Conservation (phyloP, 805 yeast genomes). For the Saccharomycopsis javanensis region DNA sequence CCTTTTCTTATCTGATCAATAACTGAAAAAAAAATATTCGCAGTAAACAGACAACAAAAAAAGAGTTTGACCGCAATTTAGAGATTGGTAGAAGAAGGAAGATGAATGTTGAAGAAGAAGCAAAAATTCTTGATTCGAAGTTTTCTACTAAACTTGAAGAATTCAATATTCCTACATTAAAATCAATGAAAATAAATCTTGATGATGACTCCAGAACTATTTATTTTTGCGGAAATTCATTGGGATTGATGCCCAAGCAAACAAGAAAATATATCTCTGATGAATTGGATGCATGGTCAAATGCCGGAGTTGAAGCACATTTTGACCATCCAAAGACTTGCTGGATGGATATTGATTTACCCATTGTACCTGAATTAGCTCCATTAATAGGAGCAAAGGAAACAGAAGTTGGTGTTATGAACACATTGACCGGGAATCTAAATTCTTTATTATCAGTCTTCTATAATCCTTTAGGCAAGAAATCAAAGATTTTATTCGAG, state of each 20-base stretch:
- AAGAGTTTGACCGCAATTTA: too few relatives aligned
- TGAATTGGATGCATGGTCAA: slow-evolving; percentile 78
- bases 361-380: slow-evolving; percentile 58
- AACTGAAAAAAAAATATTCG: too few relatives aligned
- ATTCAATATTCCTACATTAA: slow-evolving; percentile 56
- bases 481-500: slow-evolving; percentile 71
- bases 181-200: slow-evolving; percentile 41
- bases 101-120: slow-evolving; percentile 2
- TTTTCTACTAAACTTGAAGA: slow-evolving; percentile 33
- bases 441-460: slow-evolving; percentile 67
- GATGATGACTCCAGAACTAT: slow-evolving; percentile 26
- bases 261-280: slow-evolving; percentile 46
- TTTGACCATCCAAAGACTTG: slow-evolving; percentile 60
- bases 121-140: slow-evolving; percentile 19
- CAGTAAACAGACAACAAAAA: too few relatives aligned
- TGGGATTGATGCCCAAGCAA: slow-evolving; percentile 75
- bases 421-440: slow-evolving; percentile 72
- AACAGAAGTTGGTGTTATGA: slow-evolving; percentile 82
- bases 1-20: too few relatives aligned
- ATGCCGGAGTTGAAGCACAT: slow-evolving; percentile 77
- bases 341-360: slow-evolving; percentile 83
- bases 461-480: slow-evolving; percentile 51
- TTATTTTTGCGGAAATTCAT: slow-evolving; percentile 88
- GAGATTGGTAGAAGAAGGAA: too few relatives aligned
- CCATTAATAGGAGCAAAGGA: slow-evolving; percentile 66